Conservation (phyloP, 371 early-diverging fungal species). For the Paraphysoderma sedebokerense region DNA sequence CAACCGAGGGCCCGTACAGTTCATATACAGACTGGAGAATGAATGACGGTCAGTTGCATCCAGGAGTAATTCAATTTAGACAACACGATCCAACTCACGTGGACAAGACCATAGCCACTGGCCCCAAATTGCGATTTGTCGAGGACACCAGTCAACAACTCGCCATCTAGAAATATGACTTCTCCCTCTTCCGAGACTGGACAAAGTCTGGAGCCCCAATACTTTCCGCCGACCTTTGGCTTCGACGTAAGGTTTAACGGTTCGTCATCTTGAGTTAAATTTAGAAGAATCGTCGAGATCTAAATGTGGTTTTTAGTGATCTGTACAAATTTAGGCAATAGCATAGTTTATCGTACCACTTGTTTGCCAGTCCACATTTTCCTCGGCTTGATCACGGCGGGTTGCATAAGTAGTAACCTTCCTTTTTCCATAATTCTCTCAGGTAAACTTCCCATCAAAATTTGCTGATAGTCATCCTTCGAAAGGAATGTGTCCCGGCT, state of each 20-base stretch:
- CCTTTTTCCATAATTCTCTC: too few relatives aligned
- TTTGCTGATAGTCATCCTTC: conserved; percentile 59
- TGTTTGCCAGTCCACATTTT: conserved; percentile 98
- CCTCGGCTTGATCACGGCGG: conserved; percentile 72
- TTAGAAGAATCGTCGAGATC: conserved; percentile 68
- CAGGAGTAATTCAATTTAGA: too few relatives aligned
- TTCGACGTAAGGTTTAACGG: conserved; percentile 78
- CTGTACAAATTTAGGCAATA: conserved; percentile 7
- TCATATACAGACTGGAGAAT: conserved; percentile 94
- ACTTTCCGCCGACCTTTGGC: conserved; percentile 66
- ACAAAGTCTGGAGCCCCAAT: too few relatives aligned
- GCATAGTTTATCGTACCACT: conserved; percentile 28
- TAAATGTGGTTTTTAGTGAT: conserved; percentile 3
- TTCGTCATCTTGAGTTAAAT: conserved; percentile 57
- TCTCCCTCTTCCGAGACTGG: conserved; percentile 57
- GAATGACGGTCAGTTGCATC: too few relatives aligned
- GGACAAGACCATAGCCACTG: conserved; percentile 81
- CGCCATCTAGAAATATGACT: conserved; percentile 70
- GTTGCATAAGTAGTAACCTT: conserved; percentile 57
- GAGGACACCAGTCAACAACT: conserved; percentile 81
- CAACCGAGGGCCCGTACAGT: conserved; percentile 81
- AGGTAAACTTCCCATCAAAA: too few relatives aligned
- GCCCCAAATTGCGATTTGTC: conserved; percentile 99
- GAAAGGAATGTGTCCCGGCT: conserved; percentile 79
- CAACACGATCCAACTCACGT: too few relatives aligned